These are phyloP conservation scores for Dendrothele bispora DNA, from an alignment of 768 basidiomycete genomes.

Conservation along the genomic window DNA sequence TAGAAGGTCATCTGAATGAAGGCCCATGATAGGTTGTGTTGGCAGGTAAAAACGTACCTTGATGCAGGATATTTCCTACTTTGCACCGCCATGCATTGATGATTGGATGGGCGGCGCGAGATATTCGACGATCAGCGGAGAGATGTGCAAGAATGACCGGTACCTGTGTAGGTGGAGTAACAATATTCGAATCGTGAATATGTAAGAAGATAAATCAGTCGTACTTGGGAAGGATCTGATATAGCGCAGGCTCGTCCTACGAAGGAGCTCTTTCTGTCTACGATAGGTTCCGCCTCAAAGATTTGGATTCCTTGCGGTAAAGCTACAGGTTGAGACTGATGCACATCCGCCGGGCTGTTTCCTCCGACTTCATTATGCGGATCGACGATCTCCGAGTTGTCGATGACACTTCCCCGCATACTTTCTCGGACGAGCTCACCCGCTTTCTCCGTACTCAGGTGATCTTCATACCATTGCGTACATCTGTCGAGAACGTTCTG, in stretches of 20 bases:
- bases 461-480: conserved; percentile 70
- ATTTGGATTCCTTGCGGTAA: conserved; percentile 69
- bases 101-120: conserved; percentile 74
- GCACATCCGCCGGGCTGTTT: no score
- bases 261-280: conserved; percentile 84
- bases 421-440: conserved; percentile 61
- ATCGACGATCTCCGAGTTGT: no score
- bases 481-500: conserved; percentile 72
- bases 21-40: background rate
- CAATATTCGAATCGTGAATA: conserved; percentile 6
- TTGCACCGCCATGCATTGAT: conserved; percentile 85
- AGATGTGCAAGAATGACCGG: conserved; percentile 64
- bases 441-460: conserved; percentile 52
- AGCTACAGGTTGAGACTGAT: conserved; percentile 15
- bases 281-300: conserved; percentile 73
- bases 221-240: conserved; percentile 73
- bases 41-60: conserved; percentile 48
- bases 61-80: conserved; percentile 64
- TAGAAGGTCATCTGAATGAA: conserved; percentile 23
- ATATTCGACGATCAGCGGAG: conserved; percentile 69
- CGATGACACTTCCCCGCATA: conserved; percentile 15
- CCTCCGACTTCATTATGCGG: no score
- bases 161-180: conserved; percentile 45
- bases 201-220: conserved; percentile 1
- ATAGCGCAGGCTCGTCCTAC: conserved; percentile 84